phyloP scores from a whole-genome alignment of 1,284 basidiomycete genomes.

The Chalciporus sp. region DNA sequence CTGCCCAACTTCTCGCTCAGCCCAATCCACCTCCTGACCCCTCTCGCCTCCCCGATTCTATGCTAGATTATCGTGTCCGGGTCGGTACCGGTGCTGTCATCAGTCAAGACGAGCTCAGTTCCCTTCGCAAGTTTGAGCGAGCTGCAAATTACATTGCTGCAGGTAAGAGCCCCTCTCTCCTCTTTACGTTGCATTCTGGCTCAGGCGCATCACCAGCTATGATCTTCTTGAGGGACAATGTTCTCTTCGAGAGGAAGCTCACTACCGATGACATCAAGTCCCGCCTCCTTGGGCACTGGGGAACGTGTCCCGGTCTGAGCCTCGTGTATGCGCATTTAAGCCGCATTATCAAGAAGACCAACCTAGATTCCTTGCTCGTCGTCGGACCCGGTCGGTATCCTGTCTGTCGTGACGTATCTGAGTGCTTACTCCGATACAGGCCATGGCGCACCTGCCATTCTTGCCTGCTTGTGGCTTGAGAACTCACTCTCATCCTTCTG shows the following conservation, averaged over 20 bases:
- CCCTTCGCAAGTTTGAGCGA: constrained; percentile 55
- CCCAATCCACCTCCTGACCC: constrained; percentile 66
- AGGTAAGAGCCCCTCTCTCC: constrained; percentile 39
- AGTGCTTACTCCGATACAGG: constrained; percentile 38
- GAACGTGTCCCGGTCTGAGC: constrained; percentile 76
- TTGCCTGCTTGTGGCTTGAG: constrained; percentile 83
- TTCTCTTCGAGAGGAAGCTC: constrained; percentile 65
- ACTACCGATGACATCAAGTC: constrained; percentile 72
- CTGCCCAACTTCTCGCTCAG: constrained; percentile 54
- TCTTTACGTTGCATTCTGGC: not conserved
- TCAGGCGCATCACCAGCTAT: constrained; percentile 48
- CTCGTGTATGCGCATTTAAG: constrained; percentile 84
- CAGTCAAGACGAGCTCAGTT: constrained; percentile 48
- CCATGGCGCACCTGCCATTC: constrained; percentile 81
- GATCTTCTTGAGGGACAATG: constrained; percentile 81
- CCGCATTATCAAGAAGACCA: constrained; percentile 67
- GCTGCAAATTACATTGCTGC: constrained; percentile 70
- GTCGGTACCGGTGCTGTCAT: constrained; percentile 48
- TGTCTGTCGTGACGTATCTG: not conserved
- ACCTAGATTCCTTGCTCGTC: constrained; percentile 66
- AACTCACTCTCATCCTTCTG: constrained; percentile 76
- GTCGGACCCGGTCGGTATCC: constrained; percentile 59
- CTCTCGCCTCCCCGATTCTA: constrained; percentile 55
- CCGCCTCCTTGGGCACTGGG: constrained; percentile 79
- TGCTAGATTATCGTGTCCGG: constrained; percentile 48